Percentiles rank a stretch among this genome's conserved stretches.
Conservation (phyloP, 2,329 filamentous ascomycete species). For the Stagonosporopsis tanaceti region DNA sequence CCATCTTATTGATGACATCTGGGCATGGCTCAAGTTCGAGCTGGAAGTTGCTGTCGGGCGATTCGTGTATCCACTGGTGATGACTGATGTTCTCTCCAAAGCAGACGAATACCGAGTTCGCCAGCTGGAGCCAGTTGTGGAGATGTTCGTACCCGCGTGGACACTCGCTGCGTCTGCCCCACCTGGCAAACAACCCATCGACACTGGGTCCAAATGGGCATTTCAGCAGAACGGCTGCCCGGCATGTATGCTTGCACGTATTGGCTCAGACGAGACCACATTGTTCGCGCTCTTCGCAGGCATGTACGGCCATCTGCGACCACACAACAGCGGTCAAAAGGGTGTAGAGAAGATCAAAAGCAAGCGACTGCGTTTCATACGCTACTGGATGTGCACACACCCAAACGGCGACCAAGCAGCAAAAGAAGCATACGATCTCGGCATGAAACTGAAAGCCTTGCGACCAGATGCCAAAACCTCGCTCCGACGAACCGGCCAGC, state of each 20-base stretch:
- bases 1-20: slow-evolving; percentile 33
- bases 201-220: slow-evolving; percentile 25
- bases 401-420: slow-evolving; percentile 16
- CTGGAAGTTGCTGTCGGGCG: slow-evolving; percentile 33
- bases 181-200: slow-evolving; percentile 26
- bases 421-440: slow-evolving; percentile 31
- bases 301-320: slow-evolving; percentile 31
- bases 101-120: slow-evolving; percentile 29
- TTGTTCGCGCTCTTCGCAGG: slow-evolving; percentile 38
- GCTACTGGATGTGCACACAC: slow-evolving; percentile 34
- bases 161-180: slow-evolving; percentile 24
- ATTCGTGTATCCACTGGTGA: slow-evolving; percentile 39
- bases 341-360: slow-evolving; percentile 24
- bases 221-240: slow-evolving; percentile 36
- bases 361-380: slow-evolving; percentile 33
- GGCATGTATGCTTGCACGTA: slow-evolving; percentile 42
- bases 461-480: slow-evolving; percentile 6
- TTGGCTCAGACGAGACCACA: slow-evolving; percentile 35
- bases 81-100: slow-evolving; percentile 24
- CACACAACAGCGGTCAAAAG: slow-evolving; percentile 6
- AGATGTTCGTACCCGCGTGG: slow-evolving; percentile 38
- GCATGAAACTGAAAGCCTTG: slow-evolving; percentile 29
- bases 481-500: neutral
- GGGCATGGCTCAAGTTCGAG: slow-evolving; percentile 33
- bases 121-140: slow-evolving; percentile 39